These are phyloP conservation scores for Cystobasidium onofrii DNA, from an alignment of 768 basidiomycete species.

Conservation along the genomic window DNA sequence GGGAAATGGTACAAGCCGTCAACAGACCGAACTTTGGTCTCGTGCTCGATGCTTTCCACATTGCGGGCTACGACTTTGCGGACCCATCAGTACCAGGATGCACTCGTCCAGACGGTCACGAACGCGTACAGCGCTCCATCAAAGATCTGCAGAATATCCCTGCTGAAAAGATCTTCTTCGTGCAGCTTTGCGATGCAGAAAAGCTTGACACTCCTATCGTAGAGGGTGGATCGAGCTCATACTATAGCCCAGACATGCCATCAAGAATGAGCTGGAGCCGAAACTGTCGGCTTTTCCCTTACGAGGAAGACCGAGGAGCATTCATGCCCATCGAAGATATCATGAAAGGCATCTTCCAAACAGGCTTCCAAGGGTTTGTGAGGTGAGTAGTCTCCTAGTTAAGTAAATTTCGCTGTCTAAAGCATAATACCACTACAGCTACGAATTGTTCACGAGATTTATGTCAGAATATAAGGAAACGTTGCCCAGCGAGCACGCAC, in stretches of 20 bases:
- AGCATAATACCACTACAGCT: constrained; percentile 15
- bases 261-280: constrained; percentile 34
- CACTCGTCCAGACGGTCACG: constrained; percentile 15
- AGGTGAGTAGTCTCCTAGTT: too few relatives aligned
- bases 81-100: constrained; percentile 15
- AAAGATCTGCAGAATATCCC: constrained; percentile 13
- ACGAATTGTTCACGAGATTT: constrained; percentile 33
- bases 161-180: constrained; percentile 12
- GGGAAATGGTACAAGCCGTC: constrained; percentile 5
- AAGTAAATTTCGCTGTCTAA: too few relatives aligned
- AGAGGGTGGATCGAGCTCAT: constrained; percentile 14
- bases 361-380: constrained; percentile 32
- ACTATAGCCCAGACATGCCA: constrained; percentile 29
- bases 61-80: constrained; percentile 35
- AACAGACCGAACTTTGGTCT: constrained; percentile 31
- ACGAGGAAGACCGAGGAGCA: constrained; percentile 18
- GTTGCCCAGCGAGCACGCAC: constrained; percentile 14
- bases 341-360: constrained; percentile 23
- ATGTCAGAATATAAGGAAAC: background rate
- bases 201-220: constrained; percentile 15
- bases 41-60: constrained; percentile 35
- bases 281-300: constrained; percentile 29
- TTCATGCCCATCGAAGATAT: constrained; percentile 32
- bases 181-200: constrained; percentile 34
- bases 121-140: constrained; percentile 13